Base-by-base conservation (phyloP, 805 yeast genomes). In the Lachancea quebecensis region DNA sequence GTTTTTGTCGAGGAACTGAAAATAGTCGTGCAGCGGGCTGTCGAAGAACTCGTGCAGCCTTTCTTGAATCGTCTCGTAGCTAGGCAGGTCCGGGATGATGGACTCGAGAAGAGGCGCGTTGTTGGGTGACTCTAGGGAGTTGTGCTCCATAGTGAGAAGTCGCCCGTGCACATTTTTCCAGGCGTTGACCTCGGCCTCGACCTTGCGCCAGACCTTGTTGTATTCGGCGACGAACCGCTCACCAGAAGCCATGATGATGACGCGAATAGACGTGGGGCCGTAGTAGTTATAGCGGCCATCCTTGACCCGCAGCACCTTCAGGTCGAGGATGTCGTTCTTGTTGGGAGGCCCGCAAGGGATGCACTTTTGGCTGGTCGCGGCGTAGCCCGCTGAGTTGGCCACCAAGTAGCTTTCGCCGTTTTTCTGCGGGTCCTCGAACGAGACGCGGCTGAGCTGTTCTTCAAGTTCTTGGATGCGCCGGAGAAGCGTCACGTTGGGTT, bases 211-310 rank as follows among this genome's bases (percentile, higher is more conserved):
- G 9, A 59, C 38, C 36, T 57, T 56, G 15, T 32, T 39, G 38
- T 51, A 53, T 44, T 51, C 54, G 8, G 49, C 46, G 12, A 50
- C 45, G 28, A 53, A 44, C 5, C 53, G 55, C 48, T 53, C 50
- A 12, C 54, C 51, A n/a, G 55, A 46, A 9, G 42, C 47, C 33
- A 44, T 39, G 3, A 56, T 37, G 39, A 49, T 47, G 1, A 62
- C 53, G 31, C 59, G 49, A 18, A 54, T 38, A 2, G 66, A 54
- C 1, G 69, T 65, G 5, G 67, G 62, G 0, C 69, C 69, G 50
- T 49, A 60, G 16, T 52, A 18, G 2, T 54, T 47, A 4, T 46
- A 42, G 36, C 66, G 51, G 4, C 60, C 66, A 25, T 50, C 41
- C n/a, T 52, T 39, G 33, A 55, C 25, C 6, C 25, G 25, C 25